Percentiles rank a stretch among this genome's conserved stretches.
These are phyloP conservation scores for Penicillium mononematosum DNA, from an alignment of 495 filamentous ascomycete genomes.

Conservation along the genomic window DNA sequence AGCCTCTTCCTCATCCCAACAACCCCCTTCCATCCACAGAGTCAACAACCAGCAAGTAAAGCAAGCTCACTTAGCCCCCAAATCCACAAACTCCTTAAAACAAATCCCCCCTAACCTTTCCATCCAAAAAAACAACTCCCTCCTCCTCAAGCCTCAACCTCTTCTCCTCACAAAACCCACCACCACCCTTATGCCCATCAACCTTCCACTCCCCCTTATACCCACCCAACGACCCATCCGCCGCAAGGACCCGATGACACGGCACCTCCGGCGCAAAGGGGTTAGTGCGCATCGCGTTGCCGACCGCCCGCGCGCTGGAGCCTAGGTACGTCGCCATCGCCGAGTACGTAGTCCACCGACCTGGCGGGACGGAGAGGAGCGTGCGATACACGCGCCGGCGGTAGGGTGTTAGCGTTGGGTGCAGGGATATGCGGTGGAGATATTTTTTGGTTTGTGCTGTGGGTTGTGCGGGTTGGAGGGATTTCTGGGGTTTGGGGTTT, in stretches of 20 bases:
- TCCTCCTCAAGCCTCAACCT: constrained; percentile 27
- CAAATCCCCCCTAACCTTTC: constrained; percentile 29
- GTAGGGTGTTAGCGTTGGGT: constrained; percentile 51
- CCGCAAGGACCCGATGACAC: constrained; percentile 45
- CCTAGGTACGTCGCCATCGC: constrained; percentile 62
- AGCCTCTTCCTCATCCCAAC: too few relatives aligned
- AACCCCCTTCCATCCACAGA: neutral
- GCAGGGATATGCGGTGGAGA: constrained; percentile 32
- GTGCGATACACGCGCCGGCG: constrained; percentile 62
- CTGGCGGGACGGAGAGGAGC: constrained; percentile 68
- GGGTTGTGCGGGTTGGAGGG: constrained; percentile 18
- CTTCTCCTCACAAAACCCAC: constrained; percentile 34
- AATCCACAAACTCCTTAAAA: constrained; percentile 35
- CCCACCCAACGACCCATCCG: constrained; percentile 32
- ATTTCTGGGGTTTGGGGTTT: neutral
- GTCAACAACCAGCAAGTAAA: neutral
- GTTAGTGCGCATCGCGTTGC: constrained; percentile 71
- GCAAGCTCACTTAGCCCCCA: constrained; percentile 12
- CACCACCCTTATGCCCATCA: constrained; percentile 20
- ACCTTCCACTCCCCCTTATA: constrained; percentile 36
- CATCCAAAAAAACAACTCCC: constrained; percentile 34
- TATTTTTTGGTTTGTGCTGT: constrained; percentile 24
- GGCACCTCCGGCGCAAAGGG: constrained; percentile 66
- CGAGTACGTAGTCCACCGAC: constrained; percentile 71
- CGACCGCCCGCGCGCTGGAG: constrained; percentile 76